Base-by-base conservation (phyloP, 495 filamentous ascomycete species). In the Penicillium diatomitis region DNA sequence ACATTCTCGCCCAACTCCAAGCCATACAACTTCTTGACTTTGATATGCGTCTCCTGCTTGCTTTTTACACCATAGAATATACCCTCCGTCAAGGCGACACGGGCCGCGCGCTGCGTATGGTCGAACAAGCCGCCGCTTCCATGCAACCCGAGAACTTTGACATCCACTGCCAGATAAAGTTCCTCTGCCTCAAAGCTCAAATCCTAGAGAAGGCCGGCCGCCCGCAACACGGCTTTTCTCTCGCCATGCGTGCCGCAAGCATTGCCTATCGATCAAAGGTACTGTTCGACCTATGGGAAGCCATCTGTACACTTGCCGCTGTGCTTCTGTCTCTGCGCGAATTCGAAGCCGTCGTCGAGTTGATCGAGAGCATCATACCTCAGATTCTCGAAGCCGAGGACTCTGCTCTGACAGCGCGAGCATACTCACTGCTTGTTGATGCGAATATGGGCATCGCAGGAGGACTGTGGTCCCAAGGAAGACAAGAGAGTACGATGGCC, bases 391-490 rank as follows among this genome's bases (percentile, higher is more conserved):
- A 95, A 63, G 78, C 80, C 33, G 84, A 85, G 49, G 80, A 88
- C 44, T 73, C 77, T 8, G 71, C 69, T 11, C 69, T 89, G 20
- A 74, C 76, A 8, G 90, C 80, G 3, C 74, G 76, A 42, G 74
- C 88, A 32, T 92, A 88, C 64, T 81, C 80, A 12, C 64, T 81
- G n/a, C 74, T 95, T 6, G 88, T 84, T 4, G 90, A 96, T 61
- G 85, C 86, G 0, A 78, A 87, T 55, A 85, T 95, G 76, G 91
- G 91, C 0, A 69, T 88, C 56, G 91, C 88, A 0, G 85, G 87
- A 1, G 63, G 71, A 36, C 20, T 67, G 52, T 64, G 57, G 55
- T 55, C 50, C 5, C 34, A 40, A 4, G 47, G 43, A 44, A 60
- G 45, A 11, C 57, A 48, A 45, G 62, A 48, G 48, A 62, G 54